Conservation (phyloP, 805 yeast genomes). For the Lipomyces anomalus region DNA sequence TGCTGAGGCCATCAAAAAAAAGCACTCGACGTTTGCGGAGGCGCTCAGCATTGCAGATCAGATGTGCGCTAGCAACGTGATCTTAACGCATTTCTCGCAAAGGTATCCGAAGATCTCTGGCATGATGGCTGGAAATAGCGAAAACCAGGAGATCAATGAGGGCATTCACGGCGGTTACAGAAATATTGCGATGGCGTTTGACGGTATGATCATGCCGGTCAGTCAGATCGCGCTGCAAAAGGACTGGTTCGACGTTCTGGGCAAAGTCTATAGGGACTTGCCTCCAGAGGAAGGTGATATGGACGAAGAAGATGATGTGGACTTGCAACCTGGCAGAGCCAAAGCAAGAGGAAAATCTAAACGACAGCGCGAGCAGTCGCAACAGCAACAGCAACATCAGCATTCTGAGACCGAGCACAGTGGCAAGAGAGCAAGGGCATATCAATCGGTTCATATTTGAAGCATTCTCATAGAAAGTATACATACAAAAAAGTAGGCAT, state of each 20-base stretch:
- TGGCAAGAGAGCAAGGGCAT: too few relatives aligned
- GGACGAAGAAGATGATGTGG: background rate
- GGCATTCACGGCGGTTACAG: conserved; percentile 2
- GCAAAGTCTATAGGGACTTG: background rate
- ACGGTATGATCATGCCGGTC: conserved; percentile 52
- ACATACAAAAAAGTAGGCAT: too few relatives aligned
- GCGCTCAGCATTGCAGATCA: conserved; percentile 64
- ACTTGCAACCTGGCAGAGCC: too few relatives aligned
- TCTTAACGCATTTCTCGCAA: conserved; percentile 90
- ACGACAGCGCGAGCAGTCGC: too few relatives aligned
- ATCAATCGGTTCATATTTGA: too few relatives aligned
- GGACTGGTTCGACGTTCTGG: conserved; percentile 10
- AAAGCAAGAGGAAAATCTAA: too few relatives aligned
- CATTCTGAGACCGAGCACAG: too few relatives aligned
- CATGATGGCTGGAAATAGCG: background rate
- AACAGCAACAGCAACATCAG: too few relatives aligned
- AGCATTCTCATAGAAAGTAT: too few relatives aligned
- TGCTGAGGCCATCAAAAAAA: conserved; percentile 73
- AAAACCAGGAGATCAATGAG: background rate
- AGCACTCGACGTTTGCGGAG: conserved; percentile 84
- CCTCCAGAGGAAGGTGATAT: background rate
- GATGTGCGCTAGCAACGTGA: conserved; percentile 66
- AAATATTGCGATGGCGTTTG: conserved; percentile 46
- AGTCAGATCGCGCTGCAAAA: conserved; percentile 39
- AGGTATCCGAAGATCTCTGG: conserved; percentile 44